Evolutionary conservation across 106 monocot genomes (phyloP).

Genomic region (Allium cepa): DNA sequence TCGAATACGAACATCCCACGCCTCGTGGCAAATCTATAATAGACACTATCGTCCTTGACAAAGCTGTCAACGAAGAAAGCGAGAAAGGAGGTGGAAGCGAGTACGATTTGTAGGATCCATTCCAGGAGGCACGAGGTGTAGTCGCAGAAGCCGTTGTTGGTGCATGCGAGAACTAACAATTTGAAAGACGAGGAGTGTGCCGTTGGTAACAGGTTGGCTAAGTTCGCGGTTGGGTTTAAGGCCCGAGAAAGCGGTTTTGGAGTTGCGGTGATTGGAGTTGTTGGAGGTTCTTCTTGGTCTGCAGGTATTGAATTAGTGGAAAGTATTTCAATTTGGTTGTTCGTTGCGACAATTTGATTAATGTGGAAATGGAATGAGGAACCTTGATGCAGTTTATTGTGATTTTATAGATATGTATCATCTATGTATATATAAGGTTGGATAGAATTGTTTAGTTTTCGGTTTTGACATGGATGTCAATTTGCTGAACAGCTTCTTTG

Average conservation of each 20-base stretch:
- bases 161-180: constrained; percentile 59
- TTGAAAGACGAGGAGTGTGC: constrained; percentile 81
- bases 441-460: too few species aligned
- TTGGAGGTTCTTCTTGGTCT: too few species aligned
- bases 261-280: too few species aligned
- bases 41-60: constrained; percentile 27
- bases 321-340: not conserved
- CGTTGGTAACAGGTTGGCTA: constrained; percentile 83
- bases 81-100: constrained; percentile 46
- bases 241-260: too few species aligned
- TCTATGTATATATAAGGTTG: too few species aligned
- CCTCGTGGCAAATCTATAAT: constrained; percentile 59
- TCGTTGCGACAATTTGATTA: constrained; percentile 5
- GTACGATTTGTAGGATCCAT: constrained; percentile 35
- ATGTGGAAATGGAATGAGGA: too few species aligned
- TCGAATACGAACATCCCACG: constrained; percentile 66
- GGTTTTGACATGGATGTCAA: too few species aligned
- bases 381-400: too few species aligned
- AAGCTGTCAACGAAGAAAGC: constrained; percentile 82
- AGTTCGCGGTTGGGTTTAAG: constrained; percentile 34
- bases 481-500: too few species aligned
- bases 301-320: not conserved
- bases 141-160: constrained; percentile 78
- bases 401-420: too few species aligned
- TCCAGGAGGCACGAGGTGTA: constrained; percentile 32